Evolutionary conservation across 768 basidiomycete species (phyloP).

Genomic region (Phanerochaete carnosa): DNA sequence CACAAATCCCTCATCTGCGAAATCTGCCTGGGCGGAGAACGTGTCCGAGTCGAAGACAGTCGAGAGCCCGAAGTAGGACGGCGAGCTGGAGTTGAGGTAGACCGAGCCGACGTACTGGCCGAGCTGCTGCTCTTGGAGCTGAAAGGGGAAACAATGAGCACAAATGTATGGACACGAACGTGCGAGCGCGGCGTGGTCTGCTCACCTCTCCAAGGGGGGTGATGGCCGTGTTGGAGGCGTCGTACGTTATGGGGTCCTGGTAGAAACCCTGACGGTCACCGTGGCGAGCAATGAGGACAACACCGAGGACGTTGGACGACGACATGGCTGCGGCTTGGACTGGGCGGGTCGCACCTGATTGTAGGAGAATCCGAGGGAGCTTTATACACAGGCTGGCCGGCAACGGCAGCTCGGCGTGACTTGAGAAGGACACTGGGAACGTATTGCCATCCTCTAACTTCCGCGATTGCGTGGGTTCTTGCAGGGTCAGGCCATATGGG

Average conservation of each 20-base stretch:
- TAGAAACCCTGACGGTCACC: constrained; percentile 50
- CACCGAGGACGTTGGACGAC: constrained; percentile 16
- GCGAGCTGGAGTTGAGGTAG: constrained; percentile 53
- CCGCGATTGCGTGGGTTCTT: too few species aligned
- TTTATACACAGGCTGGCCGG: background rate
- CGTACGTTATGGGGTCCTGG: constrained; percentile 57
- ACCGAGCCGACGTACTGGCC: constrained; percentile 48
- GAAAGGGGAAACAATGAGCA: background rate
- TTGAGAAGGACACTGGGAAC: background rate
- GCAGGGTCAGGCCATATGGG: too few species aligned
- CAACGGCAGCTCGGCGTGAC: too few species aligned
- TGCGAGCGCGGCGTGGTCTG: background rate
- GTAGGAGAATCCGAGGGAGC: background rate
- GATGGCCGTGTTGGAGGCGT: constrained; percentile 52
- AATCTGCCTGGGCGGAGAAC: constrained; percentile 57
- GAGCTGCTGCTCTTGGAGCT: constrained; percentile 59
- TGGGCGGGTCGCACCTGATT: background rate
- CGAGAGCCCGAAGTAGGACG: constrained; percentile 41
- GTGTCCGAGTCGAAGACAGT: constrained; percentile 35
- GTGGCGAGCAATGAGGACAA: constrained; percentile 24
- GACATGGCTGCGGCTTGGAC: background rate
- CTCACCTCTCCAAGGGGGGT: constrained; percentile 67
- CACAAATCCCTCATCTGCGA: constrained; percentile 66
- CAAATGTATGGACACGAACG: background rate
- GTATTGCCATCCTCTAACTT: background rate